phyloP scores from a whole-genome alignment of 2,329 filamentous ascomycete genomes.

The Aspergillus arachidicola region DNA sequence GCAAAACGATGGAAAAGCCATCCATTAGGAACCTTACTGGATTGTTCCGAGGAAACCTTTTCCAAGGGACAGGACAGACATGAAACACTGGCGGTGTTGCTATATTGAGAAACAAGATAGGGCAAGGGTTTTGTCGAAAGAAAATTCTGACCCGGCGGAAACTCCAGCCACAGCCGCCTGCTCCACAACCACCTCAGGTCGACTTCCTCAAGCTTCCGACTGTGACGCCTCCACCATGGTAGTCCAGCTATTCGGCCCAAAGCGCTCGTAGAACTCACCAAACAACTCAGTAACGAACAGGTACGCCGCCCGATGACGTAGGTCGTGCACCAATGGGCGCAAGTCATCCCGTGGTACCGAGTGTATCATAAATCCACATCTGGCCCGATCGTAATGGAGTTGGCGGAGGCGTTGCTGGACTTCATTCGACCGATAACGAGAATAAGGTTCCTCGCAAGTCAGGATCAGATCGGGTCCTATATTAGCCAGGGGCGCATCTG shows the following conservation, averaged over 20 bases:
- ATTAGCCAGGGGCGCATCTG: conserved; percentile 10
- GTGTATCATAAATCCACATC: conserved; percentile 19
- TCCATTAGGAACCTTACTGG: neutral
- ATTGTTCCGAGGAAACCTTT: neutral
- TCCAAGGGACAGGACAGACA: neutral
- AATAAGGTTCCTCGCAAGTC: conserved; percentile 20
- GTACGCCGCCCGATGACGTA: conserved; percentile 15
- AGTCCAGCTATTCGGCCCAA: conserved; percentile 17
- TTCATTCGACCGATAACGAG: conserved; percentile 14
- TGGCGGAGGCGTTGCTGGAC: conserved; percentile 15
- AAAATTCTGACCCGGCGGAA: neutral
- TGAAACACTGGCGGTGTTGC: neutral
- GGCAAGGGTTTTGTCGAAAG: neutral
- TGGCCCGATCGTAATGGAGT: conserved; percentile 10
- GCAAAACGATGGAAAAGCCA: neutral
- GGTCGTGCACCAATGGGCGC: conserved; percentile 16
- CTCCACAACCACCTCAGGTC: neutral
- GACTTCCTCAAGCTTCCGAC: neutral
- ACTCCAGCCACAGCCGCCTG: neutral
- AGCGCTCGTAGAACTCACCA: conserved; percentile 23
- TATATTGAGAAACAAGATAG: neutral
- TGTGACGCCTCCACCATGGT: conserved; percentile 12
- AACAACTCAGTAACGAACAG: conserved; percentile 20
- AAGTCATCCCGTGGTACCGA: conserved; percentile 18
- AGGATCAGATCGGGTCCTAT: conserved; percentile 16